Evolutionary conservation across 208 protist species (phyloP), one percentile per base, ranked within the genome.

Genomic region (Wallacemonas collosoma): DNA sequence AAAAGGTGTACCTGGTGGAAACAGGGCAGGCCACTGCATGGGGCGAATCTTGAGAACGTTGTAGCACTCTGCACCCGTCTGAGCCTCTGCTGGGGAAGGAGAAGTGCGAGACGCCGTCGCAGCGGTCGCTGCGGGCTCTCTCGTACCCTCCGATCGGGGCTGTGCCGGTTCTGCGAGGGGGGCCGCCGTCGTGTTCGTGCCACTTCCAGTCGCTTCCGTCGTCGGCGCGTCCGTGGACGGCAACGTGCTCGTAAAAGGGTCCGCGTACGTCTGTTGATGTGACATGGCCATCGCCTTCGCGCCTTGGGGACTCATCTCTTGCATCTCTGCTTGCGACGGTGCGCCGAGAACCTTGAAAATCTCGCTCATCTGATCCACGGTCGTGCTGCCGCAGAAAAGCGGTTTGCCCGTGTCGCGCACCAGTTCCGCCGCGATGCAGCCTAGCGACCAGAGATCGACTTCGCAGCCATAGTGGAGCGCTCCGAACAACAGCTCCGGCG

Each of bases 271-370:
- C 36, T 62, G 66, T 65, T 65, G 60, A 17, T 65, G 50, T 9
- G 43, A 51, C 14, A 57, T 2, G 14, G 81, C 66, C 68, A 95
- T 72, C 5, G 89, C 86, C 68, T 93, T 90, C 1, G 99, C 89
- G 47, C 93, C 82, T 63, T 99, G 89, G 47, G 95, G 92, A 81
- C 99, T 99, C 86, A 99, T 99, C n/a, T 95, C 90, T 35, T 98
- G 76, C 89, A 99, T 98, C 44, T 93, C 90, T 51, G 89, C 91
- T 47, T 93, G 75, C 35, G 98, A 95, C 56, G 87, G 89, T 8
- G 97, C 97, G 41, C 98, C 97, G 64, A 99, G 85, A 51, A 95
- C 85, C 68, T 97, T 95, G 77, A 99, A 99, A 51, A 99, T 99
- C 66, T 98, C 91, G 62, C 97, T 93, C 71, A 99, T 94, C 83